Percentiles rank a stretch among this genome's conserved stretches.
Conservation (phyloP, 208 protist species). For the Leishmania lainsoni region DNA sequence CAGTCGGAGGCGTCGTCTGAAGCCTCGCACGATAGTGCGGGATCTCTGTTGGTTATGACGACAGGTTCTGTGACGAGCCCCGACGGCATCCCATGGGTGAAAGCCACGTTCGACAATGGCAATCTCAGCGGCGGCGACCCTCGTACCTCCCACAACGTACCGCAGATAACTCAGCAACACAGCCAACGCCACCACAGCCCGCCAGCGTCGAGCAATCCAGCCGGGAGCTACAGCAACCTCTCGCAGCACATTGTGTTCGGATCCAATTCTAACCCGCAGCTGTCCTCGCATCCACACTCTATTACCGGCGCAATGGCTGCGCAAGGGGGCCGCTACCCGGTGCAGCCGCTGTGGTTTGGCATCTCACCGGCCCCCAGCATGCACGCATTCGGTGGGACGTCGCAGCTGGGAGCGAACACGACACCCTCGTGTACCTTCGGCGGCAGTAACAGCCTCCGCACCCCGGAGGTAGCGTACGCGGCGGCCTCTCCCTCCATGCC, state of each 20-base stretch:
- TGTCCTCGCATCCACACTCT: conserved; percentile 6
- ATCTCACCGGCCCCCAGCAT: not conserved
- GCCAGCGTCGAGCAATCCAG: not conserved
- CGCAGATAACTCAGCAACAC: not conserved
- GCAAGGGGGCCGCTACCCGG: not conserved
- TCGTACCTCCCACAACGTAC: not conserved
- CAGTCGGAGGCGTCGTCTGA: not conserved
- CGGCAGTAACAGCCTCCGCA: not conserved
- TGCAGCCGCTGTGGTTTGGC: conserved; percentile 4
- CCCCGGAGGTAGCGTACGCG: not conserved
- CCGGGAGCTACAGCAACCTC: conserved; percentile 16
- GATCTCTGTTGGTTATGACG: conserved; percentile 11
- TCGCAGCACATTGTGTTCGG: not conserved
- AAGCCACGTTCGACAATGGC: not conserved
- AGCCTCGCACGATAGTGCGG: not conserved
- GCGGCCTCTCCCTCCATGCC: not conserved
- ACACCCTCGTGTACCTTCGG: not conserved
- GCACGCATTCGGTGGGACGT: not conserved
- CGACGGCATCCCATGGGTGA: conserved; percentile 1
- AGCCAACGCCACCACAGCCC: not conserved
- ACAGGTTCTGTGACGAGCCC: not conserved
- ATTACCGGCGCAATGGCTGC: not conserved
- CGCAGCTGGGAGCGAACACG: not conserved
- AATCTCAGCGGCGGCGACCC: not conserved
- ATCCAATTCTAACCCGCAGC: not conserved